These are phyloP conservation scores for Lecanicillium sp. DNA, from an alignment of 2,329 filamentous ascomycete species.

Conservation along the genomic window DNA sequence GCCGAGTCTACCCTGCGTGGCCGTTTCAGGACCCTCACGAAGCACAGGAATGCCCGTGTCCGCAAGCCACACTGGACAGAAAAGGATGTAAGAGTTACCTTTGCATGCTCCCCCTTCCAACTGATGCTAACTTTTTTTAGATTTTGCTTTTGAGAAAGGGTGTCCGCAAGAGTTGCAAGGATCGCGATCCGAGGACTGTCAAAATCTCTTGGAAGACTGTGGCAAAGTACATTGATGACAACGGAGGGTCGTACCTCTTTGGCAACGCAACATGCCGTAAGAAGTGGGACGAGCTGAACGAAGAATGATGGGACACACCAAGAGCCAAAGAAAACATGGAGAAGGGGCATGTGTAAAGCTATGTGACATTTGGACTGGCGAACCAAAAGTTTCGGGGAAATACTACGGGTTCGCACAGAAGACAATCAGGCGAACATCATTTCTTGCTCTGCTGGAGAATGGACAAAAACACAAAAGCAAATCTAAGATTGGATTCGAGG, in stretches of 20 bases:
- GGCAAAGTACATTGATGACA: conserved; percentile 39
- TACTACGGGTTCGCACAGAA: no score
- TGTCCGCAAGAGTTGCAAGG: conserved; percentile 27
- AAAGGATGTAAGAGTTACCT: conserved; percentile 55
- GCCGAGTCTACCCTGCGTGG: conserved; percentile 68
- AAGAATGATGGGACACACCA: no score
- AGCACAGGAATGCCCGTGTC: conserved; percentile 51
- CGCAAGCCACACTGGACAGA: conserved; percentile 57
- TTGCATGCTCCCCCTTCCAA: not conserved
- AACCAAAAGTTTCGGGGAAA: no score
- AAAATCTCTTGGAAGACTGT: conserved; percentile 51
- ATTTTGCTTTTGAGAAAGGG: conserved; percentile 35
- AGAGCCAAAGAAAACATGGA: no score
- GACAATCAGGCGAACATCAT: no score
- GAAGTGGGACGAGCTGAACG: conserved; percentile 41
- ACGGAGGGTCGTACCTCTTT: conserved; percentile 51
- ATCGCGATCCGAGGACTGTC: conserved; percentile 17
- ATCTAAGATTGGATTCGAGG: no score
- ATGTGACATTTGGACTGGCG: no score
- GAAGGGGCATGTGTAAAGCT: no score
- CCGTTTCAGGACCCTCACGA: conserved; percentile 56
- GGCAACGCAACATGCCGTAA: conserved; percentile 50
- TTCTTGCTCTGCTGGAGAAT: no score
- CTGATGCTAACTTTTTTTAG: conserved; percentile 20
- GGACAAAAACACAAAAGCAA: no score